phyloP scores from a whole-genome alignment of 257 asterid species.

The Gentiana macrophylla region DNA sequence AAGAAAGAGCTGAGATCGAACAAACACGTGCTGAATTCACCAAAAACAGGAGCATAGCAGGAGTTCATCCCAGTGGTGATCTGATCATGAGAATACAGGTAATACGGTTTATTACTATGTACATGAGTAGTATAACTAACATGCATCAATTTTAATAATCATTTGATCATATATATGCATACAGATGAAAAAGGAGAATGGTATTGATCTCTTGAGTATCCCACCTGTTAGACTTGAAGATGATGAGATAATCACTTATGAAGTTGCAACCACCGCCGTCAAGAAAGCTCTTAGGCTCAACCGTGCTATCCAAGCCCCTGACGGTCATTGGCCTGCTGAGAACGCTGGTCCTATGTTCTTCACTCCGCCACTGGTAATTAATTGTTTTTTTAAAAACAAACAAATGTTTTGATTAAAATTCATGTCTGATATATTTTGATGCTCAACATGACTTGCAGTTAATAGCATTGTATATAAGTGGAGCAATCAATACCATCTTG shows the following conservation, averaged over 20 bases:
- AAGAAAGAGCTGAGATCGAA: slow-evolving; percentile 1
- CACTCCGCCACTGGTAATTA: slow-evolving; percentile 1
- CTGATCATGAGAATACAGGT: slow-evolving; percentile 1
- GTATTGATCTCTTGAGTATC: background rate
- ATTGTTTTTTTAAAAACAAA: too few species aligned
- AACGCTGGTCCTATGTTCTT: slow-evolving; percentile 1
- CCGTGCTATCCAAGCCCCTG: background rate
- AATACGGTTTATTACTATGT: background rate
- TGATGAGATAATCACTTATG: background rate
- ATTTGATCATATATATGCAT: too few species aligned
- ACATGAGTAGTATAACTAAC: too few species aligned
- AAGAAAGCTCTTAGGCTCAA: background rate
- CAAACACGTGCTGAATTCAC: background rate
- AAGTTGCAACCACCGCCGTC: background rate
- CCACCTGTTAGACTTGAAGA: background rate
- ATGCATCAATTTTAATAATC: too few species aligned
- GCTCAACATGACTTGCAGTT: background rate
- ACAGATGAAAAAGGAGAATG: too few species aligned
- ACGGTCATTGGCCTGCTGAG: slow-evolving; percentile 3
- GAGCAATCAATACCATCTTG: background rate
- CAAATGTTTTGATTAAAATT: too few species aligned
- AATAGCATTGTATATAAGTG: background rate
- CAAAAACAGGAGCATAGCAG: background rate
- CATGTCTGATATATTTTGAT: too few species aligned
- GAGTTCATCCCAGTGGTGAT: background rate